These are phyloP conservation scores for Lactifluus rugatus DNA, from an alignment of 768 basidiomycete genomes.

Conservation along the genomic window DNA sequence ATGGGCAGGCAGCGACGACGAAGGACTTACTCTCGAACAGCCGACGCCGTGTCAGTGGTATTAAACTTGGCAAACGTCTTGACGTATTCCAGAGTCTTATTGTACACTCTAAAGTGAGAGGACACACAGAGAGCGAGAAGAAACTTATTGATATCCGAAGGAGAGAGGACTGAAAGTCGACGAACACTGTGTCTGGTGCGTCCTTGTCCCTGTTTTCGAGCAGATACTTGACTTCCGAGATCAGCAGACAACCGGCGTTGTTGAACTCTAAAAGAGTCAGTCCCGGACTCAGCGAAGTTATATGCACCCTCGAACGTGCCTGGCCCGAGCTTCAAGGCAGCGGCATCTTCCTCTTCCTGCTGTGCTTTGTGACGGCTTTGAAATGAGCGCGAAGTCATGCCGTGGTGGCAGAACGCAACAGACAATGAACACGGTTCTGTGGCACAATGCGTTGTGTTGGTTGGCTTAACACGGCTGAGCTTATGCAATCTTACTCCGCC, in stretches of 20 bases:
- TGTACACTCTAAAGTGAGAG: slow-evolving; percentile 57
- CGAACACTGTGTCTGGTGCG: slow-evolving; percentile 79
- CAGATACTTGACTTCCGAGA: slow-evolving; percentile 87
- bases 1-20: too few species aligned
- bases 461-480: background rate
- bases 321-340: slow-evolving; percentile 71
- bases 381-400: slow-evolving; percentile 42
- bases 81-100: slow-evolving; percentile 88
- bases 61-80: slow-evolving; percentile 87
- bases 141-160: too few species aligned
- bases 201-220: slow-evolving; percentile 82
- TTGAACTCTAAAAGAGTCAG: slow-evolving; percentile 57
- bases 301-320: slow-evolving; percentile 32
- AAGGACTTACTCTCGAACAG: slow-evolving; percentile 46
- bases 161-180: slow-evolving; percentile 7
- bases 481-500: too few species aligned
- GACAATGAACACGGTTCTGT: too few species aligned
- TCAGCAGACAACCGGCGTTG: slow-evolving; percentile 82
- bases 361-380: slow-evolving; percentile 55
- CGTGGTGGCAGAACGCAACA: background rate
- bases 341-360: slow-evolving; percentile 77
- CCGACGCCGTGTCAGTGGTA: slow-evolving; percentile 72
- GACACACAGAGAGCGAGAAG: background rate
- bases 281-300: background rate
- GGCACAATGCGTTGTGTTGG: background rate